Evolutionary conservation across 768 basidiomycete species (phyloP), one percentile per base, ranked within the genome.

Genomic region (Hebeloma cylindrosporum): DNA sequence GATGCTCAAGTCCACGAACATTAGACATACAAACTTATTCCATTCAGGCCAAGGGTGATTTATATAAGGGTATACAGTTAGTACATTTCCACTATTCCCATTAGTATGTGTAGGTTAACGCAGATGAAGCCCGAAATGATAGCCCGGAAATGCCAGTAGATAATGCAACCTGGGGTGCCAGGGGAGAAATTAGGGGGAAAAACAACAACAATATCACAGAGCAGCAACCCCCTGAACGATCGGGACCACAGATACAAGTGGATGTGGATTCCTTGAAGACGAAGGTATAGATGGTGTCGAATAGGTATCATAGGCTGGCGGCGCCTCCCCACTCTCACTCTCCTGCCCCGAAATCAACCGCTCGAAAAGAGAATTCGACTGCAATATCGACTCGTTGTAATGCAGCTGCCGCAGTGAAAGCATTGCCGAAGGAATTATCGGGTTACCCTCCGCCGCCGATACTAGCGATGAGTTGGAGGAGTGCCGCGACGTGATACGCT

Each of bases 301-400:
- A 25, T n/a, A n/a, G n/a, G 36, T 60, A 28, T 68, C 69, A 60
- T 93, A 93, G n/a, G 80, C 70, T 3, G 94, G 94, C 0, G 94
- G 93, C 6, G 78, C 77, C 61, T 96, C 93, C 5, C 93, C 93
- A 11, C 73, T 71, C 56, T 87, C 84, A 35, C 77, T 86, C 62
- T 88, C 87, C 61, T 85, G 82, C 17, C 94, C 93, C 8, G 86
- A 78, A 28, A 96, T 75, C 14, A 96, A 74, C 18, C 85, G 74
- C 60, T 92, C 93, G 56, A 87, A 93, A 47, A 85, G 75, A 30
- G 64, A 53, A 45, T 67, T 78, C 17, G 71, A 70, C n/a, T 63
- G 62, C 28, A 71, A 54, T n/a, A 73, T 59, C 13, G 67, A 65
- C 35, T 73, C 67, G 11, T 60, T 45, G 17, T 56, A 54, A 21